phyloP scores from a whole-genome alignment of 768 basidiomycete genomes.

The Dictyophora rubrovolvata region DNA sequence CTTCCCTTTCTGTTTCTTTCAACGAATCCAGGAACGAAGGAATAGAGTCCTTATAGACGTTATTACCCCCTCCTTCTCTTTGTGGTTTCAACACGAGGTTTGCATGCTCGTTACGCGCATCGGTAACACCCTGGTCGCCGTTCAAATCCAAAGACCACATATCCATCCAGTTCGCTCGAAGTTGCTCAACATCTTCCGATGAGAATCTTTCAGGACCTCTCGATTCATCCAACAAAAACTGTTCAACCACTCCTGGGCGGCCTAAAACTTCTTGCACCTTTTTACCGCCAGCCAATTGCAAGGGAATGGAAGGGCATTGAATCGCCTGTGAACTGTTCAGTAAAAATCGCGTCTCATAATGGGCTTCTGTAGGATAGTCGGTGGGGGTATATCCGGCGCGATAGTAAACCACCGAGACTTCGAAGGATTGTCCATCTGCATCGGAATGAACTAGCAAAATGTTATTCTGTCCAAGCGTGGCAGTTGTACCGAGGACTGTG shows the following conservation, averaged over 20 bases:
- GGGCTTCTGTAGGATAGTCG: slow-evolving; percentile 57
- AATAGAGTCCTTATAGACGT: slow-evolving; percentile 80
- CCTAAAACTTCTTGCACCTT: slow-evolving; percentile 88
- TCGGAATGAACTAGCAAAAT: slow-evolving; percentile 20
- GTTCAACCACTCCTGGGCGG: slow-evolving; percentile 60
- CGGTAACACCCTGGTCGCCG: slow-evolving; percentile 30
- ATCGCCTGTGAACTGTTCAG: slow-evolving; percentile 79
- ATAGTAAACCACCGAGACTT: slow-evolving; percentile 86
- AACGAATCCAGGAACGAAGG: slow-evolving; percentile 63
- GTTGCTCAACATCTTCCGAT: slow-evolving; percentile 33
- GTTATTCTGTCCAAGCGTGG: slow-evolving; percentile 33
- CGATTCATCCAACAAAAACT: slow-evolving; percentile 43
- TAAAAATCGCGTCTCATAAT: slow-evolving; percentile 65
- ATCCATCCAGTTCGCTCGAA: slow-evolving; percentile 74
- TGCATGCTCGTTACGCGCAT: slow-evolving; percentile 39
- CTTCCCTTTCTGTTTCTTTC: slow-evolving; percentile 50
- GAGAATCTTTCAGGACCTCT: slow-evolving; percentile 25
- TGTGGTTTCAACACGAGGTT: slow-evolving; percentile 89
- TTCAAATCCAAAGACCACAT: slow-evolving; percentile 70
- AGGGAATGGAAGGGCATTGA: slow-evolving; percentile 83
- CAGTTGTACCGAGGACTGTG: slow-evolving; percentile 50
- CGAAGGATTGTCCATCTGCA: slow-evolving; percentile 31
- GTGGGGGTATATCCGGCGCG: slow-evolving; percentile 79
- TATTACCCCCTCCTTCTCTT: slow-evolving; percentile 97
- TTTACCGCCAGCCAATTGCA: slow-evolving; percentile 94